phyloP scores from a whole-genome alignment of 257 asterid genomes.

The Ehretia macrophylla region DNA sequence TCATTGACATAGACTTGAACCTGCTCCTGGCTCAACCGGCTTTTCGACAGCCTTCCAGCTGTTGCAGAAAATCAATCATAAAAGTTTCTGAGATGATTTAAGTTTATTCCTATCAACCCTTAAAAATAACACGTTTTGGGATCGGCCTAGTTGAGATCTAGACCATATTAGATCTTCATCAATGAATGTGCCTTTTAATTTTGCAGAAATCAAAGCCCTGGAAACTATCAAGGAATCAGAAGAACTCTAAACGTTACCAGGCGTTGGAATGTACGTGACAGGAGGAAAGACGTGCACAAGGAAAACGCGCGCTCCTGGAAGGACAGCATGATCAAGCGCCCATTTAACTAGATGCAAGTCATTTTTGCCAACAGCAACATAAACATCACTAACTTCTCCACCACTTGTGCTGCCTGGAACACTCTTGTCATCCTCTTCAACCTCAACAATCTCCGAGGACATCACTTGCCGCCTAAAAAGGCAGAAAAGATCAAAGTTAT shows the following conservation, averaged over 20 bases:
- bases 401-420: conserved; percentile 14
- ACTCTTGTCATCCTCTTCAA: conserved; percentile 48
- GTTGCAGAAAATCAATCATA: conserved; percentile 7
- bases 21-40: conserved; percentile 66
- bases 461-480: conserved; percentile 8
- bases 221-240: no score
- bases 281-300: conserved; percentile 65
- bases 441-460: conserved; percentile 72
- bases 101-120: not conserved
- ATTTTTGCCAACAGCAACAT: conserved; percentile 69
- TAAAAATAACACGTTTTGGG: not conserved
- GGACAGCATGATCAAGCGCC: conserved; percentile 57
- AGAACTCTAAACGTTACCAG: conserved; percentile 38
- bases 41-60: conserved; percentile 79
- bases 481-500: no score
- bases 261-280: conserved; percentile 52
- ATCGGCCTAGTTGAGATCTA: no score
- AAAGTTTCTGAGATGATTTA: no score
- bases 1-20: conserved; percentile 54
- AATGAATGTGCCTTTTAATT: no score
- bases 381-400: conserved; percentile 44
- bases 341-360: conserved; percentile 65
- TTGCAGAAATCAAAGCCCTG: no score
- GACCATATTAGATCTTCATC: no score
- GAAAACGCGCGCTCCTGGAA: conserved; percentile 46